phyloP scores from a whole-genome alignment of 2,329 filamentous ascomycete species.

The Raffaelea albimanens region DNA sequence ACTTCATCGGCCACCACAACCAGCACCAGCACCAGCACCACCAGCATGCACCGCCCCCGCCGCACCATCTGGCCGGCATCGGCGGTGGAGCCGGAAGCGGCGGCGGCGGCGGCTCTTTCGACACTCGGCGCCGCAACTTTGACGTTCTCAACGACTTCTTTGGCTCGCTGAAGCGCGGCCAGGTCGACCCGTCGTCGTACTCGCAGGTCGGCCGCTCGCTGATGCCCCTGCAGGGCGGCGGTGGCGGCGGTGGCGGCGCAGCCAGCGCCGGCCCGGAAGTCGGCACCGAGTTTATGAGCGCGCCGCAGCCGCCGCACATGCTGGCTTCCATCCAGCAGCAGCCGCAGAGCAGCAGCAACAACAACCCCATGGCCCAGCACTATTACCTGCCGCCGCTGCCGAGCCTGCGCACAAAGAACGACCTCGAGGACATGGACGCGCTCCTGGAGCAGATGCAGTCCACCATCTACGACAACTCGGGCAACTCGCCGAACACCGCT shows the following conservation, averaged over 20 bases:
- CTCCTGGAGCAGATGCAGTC: slow-evolving; percentile 93
- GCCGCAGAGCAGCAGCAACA: too few relatives aligned
- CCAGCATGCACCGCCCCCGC: slow-evolving; percentile 1
- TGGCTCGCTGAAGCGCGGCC: slow-evolving; percentile 78
- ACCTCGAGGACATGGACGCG: slow-evolving; percentile 87
- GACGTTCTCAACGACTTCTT: slow-evolving; percentile 93
- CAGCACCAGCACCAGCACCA: slow-evolving; percentile 32
- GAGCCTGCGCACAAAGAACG: slow-evolving; percentile 84
- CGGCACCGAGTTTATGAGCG: slow-evolving; percentile 45
- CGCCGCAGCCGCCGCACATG: slow-evolving; percentile 39
- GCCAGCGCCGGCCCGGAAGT: slow-evolving; percentile 28
- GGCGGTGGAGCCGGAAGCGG: background rate
- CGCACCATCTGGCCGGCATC: slow-evolving; percentile 6
- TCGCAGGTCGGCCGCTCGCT: slow-evolving; percentile 83
- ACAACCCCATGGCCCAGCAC: slow-evolving; percentile 59
- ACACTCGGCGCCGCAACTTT: slow-evolving; percentile 73
- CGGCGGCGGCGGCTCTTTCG: slow-evolving; percentile 34
- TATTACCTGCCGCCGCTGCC: slow-evolving; percentile 84
- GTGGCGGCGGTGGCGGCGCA: slow-evolving; percentile 34
- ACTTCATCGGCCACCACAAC: slow-evolving; percentile 41
- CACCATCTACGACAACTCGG: slow-evolving; percentile 89
- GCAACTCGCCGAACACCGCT: slow-evolving; percentile 69
- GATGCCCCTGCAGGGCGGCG: slow-evolving; percentile 62
- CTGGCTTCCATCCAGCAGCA: slow-evolving; percentile 33
- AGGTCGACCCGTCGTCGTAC: slow-evolving; percentile 85